Evolutionary conservation across 2,329 filamentous ascomycete species (phyloP), one percentile per base, ranked within the genome.

Genomic region (Verticillium isaacii): DNA sequence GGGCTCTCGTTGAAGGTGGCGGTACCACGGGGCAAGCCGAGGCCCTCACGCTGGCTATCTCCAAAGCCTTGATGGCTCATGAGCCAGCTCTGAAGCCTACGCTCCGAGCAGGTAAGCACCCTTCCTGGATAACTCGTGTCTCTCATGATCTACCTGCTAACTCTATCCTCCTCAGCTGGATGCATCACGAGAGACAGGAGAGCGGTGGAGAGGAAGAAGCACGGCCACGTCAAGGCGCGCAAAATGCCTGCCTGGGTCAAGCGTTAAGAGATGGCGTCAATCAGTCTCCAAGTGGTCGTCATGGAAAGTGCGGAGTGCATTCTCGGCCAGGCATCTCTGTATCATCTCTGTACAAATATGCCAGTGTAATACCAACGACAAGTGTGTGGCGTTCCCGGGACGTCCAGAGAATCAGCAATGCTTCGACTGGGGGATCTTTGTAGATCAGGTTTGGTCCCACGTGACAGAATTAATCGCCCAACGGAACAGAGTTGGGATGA

Each of bases 241-340:
- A 99, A 99, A 88, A 96, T 90, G 87, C 94, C 94, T 64, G 86
- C 95, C 70, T 99, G 96, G 95, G 93, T 98, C 84, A 98, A 97
- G 87, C 80, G 85, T 79, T 87, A 82, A 50, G 41, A 50, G n/a
- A 19, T n/a, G 41, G n/a, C 41, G 4, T 5, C 41, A 50, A 5
- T n/a, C n/a, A 5, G 41, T 23, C n/a, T n/a, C 19, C 9, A n/a
- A 11, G 25, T 9, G n/a, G 11, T 25, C 41, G 19, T 8, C n/a
- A 23, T 23, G n/a, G 12, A 9, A 50, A 50, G n/a, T 11, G 19
- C 19, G 23, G 7, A 25, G 9, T n/a, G 9, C 19, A 19, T 3
- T 11, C 23, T 6, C 15, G 17, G n/a, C 41, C n/a, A 23, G 41
- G 19, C 41, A 50, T 50, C 41, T 50, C 41, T 50, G 41, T 50